Percentiles rank a stretch among this genome's conserved stretches.
Conservation (phyloP, 768 basidiomycete species). For the Boletus insuetus region DNA sequence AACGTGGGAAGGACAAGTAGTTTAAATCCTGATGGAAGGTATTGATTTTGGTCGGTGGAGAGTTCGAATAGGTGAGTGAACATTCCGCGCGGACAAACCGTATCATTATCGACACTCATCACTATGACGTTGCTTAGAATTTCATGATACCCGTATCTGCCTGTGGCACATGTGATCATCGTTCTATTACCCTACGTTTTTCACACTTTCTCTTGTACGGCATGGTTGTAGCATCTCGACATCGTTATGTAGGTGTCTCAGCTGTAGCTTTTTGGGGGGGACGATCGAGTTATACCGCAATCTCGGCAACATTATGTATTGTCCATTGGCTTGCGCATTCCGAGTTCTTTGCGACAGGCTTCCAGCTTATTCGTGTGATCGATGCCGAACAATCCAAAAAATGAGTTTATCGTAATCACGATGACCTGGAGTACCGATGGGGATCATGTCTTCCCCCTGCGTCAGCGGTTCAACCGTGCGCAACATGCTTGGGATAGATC, state of each 20-base stretch:
- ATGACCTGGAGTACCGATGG: no score
- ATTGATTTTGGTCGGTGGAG: slow-evolving; percentile 5
- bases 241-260: neutral
- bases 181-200: neutral
- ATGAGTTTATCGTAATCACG: no score
- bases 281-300: slow-evolving; percentile 5
- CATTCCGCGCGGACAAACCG: neutral
- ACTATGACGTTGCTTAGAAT: slow-evolving; percentile 3
- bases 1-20: slow-evolving; percentile 28
- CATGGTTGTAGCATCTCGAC: slow-evolving; percentile 10
- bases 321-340: neutral
- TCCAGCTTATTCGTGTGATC: no score
- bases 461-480: no score
- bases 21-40: slow-evolving; percentile 24
- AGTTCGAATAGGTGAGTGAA: slow-evolving; percentile 11
- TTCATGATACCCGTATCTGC: slow-evolving; percentile 18
- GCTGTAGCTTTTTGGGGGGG: slow-evolving; percentile 6
- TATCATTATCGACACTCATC: neutral
- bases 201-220: neutral
- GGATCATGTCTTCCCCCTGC: no score
- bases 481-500: no score
- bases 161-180: slow-evolving; percentile 1
- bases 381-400: neutral
- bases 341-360: no score
- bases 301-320: slow-evolving; percentile 3